Base-by-base conservation (phyloP, 2,329 filamentous ascomycete species). In the Apiospora arundinis region DNA sequence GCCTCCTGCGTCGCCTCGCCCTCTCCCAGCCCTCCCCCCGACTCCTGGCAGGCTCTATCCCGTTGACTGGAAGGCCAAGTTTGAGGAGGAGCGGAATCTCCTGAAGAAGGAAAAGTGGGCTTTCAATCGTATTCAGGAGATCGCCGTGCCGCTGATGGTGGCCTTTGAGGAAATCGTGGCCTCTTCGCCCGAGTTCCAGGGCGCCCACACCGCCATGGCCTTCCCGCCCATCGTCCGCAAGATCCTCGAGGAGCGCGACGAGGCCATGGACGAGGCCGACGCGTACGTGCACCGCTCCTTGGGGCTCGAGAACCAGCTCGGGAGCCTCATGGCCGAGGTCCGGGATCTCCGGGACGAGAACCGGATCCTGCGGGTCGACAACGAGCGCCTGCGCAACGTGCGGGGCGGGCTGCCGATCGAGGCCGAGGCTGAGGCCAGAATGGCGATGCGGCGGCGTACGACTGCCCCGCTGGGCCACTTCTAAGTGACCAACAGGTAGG, bases 181-280 rank as follows among this genome's bases (percentile, higher is more conserved):
- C 23, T 12, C 16, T 2, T 48, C 32, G 18, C 23, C 46, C 25
- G 66, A 68, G 44, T 68, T 68, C 25, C 8, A 18, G 25, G 16
- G 21, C 44, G 18, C 37, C 4, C 23, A 12, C 2, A n/a, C 5
- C 42, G 25, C 44, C 25, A 28, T 12, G 44, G 44, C 32, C 8
- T 18, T 48, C 21, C 44, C 66, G 18, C 23, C 25, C 44, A 23
- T 48, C 44, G 8, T 68, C 44, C 18, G 44, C 66, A 45, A 68
- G 44, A 45, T 68, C 66, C 23, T 68, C 44, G 66, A 68, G 8
- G 25, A 68, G 66, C 66, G 66, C 32, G 66, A 28, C 25, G 44
- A 48, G 7, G 42, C n/a, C 42, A n/a, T 63, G 56, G 32, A 18
- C 32, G 56, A 63, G 56, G 56, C 56, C 56, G 56, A 63, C 56